These are phyloP conservation scores for Ammopiptanthus mongolicus DNA, from an alignment of 306 rosid genomes.

Conservation along the genomic window DNA sequence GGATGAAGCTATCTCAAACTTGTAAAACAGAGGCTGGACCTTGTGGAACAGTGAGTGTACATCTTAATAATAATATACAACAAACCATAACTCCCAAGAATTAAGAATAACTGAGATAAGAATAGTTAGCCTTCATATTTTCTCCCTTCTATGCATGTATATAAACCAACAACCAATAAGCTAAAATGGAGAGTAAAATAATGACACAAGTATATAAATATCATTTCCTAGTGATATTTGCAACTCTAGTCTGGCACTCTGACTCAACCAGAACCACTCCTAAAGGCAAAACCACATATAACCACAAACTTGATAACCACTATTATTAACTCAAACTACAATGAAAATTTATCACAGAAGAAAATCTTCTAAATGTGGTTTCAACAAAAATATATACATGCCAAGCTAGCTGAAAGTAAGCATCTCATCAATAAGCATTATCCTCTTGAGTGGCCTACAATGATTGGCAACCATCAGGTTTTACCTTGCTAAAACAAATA, in stretches of 20 bases:
- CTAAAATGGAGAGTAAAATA: neutral
- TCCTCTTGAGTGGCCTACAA: neutral
- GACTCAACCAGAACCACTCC: neutral
- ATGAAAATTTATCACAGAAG: neutral
- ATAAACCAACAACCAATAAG: neutral
- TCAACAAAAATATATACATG: neutral
- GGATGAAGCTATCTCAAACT: neutral
- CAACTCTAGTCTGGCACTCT: neutral
- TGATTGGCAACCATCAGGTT: neutral
- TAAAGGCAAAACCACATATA: neutral
- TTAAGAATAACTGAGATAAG: neutral
- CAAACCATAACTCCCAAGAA: neutral
- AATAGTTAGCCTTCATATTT: neutral
- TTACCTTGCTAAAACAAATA: neutral
- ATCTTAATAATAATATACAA: neutral
- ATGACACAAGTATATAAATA: neutral
- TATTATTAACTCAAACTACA: neutral
- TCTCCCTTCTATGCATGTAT: neutral
- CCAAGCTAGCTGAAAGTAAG: neutral
- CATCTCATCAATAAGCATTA: neutral
- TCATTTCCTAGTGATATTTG: neutral
- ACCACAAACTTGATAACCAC: neutral
- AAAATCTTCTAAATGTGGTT: neutral
- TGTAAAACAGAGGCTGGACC: neutral
- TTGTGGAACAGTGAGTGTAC: too few species aligned